Conservation (phyloP, 2,329 filamentous ascomycete genomes). For the Trichoderma oligosporum region DNA sequence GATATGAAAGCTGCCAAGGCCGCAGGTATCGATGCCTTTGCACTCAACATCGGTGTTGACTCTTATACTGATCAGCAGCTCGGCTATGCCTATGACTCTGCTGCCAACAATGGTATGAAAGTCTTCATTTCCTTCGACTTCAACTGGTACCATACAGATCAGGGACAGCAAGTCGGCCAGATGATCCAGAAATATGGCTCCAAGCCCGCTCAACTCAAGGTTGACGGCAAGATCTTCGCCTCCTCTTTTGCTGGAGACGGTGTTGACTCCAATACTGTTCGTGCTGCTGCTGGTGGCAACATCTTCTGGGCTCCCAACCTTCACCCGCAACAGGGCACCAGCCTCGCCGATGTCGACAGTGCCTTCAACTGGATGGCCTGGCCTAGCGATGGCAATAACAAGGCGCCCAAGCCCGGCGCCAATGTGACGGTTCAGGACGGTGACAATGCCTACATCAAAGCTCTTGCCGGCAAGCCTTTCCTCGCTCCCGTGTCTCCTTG, state of each 20-base stretch:
- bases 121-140: constrained; percentile 57
- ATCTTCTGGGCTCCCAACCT: constrained; percentile 51
- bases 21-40: constrained; percentile 46
- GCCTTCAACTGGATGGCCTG: constrained; percentile 46
- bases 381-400: constrained; percentile 44
- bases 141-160: constrained; percentile 41
- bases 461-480: constrained; percentile 42
- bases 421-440: constrained; percentile 42
- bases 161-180: constrained; percentile 40
- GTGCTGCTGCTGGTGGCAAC: constrained; percentile 38
- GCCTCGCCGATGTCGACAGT: constrained; percentile 41
- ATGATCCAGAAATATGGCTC: constrained; percentile 45
- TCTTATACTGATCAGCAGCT: constrained; percentile 44
- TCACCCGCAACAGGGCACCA: constrained; percentile 37
- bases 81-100: constrained; percentile 45
- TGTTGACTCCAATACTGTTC: constrained; percentile 41
- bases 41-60: constrained; percentile 48
- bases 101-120: constrained; percentile 45
- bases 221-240: constrained; percentile 48
- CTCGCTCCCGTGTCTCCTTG: constrained; percentile 42
- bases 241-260: constrained; percentile 51
- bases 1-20: constrained; percentile 45
- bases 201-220: constrained; percentile 44
- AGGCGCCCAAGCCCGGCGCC: constrained; percentile 42
- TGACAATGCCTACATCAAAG: constrained; percentile 34